Conservation (phyloP, 106 monocot species). For the Alisma plantagoaquatica region DNA sequence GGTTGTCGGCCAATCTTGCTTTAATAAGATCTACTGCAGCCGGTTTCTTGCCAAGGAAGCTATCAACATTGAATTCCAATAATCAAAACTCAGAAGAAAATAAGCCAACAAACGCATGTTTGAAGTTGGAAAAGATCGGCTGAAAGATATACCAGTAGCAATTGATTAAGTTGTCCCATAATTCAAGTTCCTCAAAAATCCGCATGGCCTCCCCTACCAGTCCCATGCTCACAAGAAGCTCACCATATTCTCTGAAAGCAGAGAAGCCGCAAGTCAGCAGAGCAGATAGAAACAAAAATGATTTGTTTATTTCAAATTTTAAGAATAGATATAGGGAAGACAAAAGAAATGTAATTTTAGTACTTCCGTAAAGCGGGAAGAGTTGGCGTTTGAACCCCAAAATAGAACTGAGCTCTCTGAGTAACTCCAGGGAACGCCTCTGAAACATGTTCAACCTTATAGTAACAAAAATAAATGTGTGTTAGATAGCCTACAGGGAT, state of each 20-base stretch:
- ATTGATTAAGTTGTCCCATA: conserved; percentile 89
- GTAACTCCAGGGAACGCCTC: conserved; percentile 32
- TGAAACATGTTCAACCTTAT: conserved; percentile 50
- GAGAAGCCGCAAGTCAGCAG: background rate
- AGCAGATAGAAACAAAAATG: background rate
- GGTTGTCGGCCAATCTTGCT: conserved; percentile 43
- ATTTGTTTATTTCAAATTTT: too few relatives aligned
- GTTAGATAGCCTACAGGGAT: too few relatives aligned
- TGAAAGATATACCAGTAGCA: conserved; percentile 91
- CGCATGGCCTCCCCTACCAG: conserved; percentile 76
- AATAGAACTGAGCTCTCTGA: conserved; percentile 44
- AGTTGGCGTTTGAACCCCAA: conserved; percentile 64
- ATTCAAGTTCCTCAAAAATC: conserved; percentile 93
- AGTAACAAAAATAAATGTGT: too few relatives aligned
- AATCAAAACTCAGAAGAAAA: too few relatives aligned
- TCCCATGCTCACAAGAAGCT: conserved; percentile 64
- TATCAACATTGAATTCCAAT: too few relatives aligned
- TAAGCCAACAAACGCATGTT: too few relatives aligned
- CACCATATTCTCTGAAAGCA: conserved; percentile 71
- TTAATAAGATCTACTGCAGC: conserved; percentile 87
- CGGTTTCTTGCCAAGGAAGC: conserved; percentile 75
- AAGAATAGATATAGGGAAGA: too few relatives aligned
- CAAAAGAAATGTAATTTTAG: too few relatives aligned
- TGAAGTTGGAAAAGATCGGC: too few relatives aligned
- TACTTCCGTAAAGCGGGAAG: conserved; percentile 86